Conservation (phyloP, 2,329 filamentous ascomycete species). For the Aspergillus sp. region DNA sequence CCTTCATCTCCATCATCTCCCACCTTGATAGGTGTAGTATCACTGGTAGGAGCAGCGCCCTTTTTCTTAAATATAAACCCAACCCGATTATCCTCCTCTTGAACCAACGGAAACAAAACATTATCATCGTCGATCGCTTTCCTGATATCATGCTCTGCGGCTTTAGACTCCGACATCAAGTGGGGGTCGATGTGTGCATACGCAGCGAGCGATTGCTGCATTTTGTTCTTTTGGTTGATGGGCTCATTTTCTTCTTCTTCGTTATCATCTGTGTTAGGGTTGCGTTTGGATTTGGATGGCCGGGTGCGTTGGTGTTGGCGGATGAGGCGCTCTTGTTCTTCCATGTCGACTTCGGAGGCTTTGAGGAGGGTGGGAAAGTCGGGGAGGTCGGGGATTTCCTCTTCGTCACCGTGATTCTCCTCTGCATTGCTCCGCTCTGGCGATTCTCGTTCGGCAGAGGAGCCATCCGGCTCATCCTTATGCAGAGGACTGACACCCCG, state of each 20-base stretch:
- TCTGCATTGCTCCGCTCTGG: constrained; percentile 9
- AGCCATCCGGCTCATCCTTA: constrained; percentile 7
- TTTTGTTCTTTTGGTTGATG: constrained; percentile 26
- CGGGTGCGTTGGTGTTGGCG: constrained; percentile 12
- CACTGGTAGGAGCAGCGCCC: not conserved
- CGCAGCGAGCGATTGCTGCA: constrained; percentile 38
- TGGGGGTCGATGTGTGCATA: constrained; percentile 39
- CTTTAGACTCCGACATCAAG: constrained; percentile 12
- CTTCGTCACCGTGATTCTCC: constrained; percentile 16
- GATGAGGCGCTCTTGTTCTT: constrained; percentile 27
- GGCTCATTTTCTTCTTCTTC: constrained; percentile 8
- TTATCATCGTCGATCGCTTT: constrained; percentile 27
- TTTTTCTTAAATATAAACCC: constrained; percentile 35
- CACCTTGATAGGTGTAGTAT: not conserved
- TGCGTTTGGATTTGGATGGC: not conserved
- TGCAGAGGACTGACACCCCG: constrained; percentile 30
- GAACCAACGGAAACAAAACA: constrained; percentile 28
- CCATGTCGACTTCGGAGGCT: constrained; percentile 34
- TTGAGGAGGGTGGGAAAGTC: constrained; percentile 30
- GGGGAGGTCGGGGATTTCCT: constrained; percentile 24
- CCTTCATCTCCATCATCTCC: constrained; percentile 10
- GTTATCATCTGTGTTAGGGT: not conserved
- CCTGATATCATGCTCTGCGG: constrained; percentile 10
- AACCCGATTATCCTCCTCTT: constrained; percentile 34
- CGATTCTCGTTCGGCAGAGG: not conserved